Base-by-base conservation (phyloP, 2,329 filamentous ascomycete species). In the Arthroderma sp. region DNA sequence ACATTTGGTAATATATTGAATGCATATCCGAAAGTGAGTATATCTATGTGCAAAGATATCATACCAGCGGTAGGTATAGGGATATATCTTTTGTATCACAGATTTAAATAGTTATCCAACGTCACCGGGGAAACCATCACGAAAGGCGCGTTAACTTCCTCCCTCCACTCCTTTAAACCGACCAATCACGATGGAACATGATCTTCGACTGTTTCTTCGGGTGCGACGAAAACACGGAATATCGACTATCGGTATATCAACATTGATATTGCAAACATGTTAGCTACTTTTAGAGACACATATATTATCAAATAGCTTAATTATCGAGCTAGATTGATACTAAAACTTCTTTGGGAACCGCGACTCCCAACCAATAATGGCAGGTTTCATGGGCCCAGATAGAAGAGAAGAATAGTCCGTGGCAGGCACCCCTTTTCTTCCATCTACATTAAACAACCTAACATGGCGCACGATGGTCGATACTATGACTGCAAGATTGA, bases 401-500 rank as follows among this genome's bases (percentile, higher is more conserved):
- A 58, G 28, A 13, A 56, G 39, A 4, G 54, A 56, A 39, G 78
- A 78, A 63, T 85, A 87, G 67, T 88, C 85, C 6, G 84, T 88
- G 17, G 72, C 76, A 1, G 84, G 79, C 38, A 88, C 78, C 0
- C 75, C 73, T 56, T 73, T 73, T 60, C 71, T 76, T 0, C 79
- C 82, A 56, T 81, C 77, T 4, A 79, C 62, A 47, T 83, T 85
- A 52, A 67, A 71, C 47, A 87, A 74, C 66, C 77, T 81, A 66
- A 87, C 79, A 52, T 81, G 73, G 9, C 83, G 73, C 8, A 87
- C 78, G 59, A 87, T 68, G 0, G 78, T 81, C 0, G 79, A 77
- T 23, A 87, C 70, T 60, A 88, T 87, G 7, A 81, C 81, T 15
- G 78, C 77, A 43, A 88, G 67, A 65, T 88, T 85, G 47, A 86